These are phyloP conservation scores for Camelina neglecta DNA, from an alignment of 345 rosid species.

Conservation along the genomic window DNA sequence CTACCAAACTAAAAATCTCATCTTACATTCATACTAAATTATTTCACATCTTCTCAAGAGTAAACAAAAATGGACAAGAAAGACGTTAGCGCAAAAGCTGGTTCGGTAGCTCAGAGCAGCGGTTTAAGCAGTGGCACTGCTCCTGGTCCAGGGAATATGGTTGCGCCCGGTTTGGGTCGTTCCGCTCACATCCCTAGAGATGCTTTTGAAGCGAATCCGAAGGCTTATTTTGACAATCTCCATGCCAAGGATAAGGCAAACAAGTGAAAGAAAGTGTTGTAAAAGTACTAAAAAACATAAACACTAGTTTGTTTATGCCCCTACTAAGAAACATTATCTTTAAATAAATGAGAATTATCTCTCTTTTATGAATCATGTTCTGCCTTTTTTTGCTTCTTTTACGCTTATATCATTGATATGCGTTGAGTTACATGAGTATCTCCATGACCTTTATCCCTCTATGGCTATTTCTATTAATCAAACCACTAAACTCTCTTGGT, in stretches of 20 bases:
- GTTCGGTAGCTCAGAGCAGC: slow-evolving; percentile 15
- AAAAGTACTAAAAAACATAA: neutral
- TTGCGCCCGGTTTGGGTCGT: slow-evolving; percentile 30
- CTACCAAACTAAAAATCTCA: neutral
- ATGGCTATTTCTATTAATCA: too few relatives aligned
- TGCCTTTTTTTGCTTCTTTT: neutral
- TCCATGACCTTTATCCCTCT: too few relatives aligned
- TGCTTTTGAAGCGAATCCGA: slow-evolving; percentile 22
- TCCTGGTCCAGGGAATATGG: slow-evolving; percentile 23
- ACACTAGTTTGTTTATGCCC: slow-evolving; percentile 2
- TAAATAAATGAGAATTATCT: slow-evolving; percentile 19
- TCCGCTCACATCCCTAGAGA: slow-evolving; percentile 13
- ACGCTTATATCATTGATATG: neutral
- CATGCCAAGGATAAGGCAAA: slow-evolving; percentile 22
- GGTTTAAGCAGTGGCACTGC: neutral
- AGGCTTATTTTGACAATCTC: slow-evolving; percentile 28
- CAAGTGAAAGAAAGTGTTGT: neutral
- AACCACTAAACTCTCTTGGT: too few relatives aligned
- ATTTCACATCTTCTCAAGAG: neutral
- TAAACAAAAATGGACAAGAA: slow-evolving; percentile 26
- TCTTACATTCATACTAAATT: neutral
- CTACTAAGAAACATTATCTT: neutral
- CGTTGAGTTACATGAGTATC: too few relatives aligned
- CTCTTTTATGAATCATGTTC: neutral
- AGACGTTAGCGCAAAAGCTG: neutral